These are phyloP conservation scores for Pseudogymnoascus sp. DNA, from an alignment of 2,329 filamentous ascomycete species.

Conservation along the genomic window DNA sequence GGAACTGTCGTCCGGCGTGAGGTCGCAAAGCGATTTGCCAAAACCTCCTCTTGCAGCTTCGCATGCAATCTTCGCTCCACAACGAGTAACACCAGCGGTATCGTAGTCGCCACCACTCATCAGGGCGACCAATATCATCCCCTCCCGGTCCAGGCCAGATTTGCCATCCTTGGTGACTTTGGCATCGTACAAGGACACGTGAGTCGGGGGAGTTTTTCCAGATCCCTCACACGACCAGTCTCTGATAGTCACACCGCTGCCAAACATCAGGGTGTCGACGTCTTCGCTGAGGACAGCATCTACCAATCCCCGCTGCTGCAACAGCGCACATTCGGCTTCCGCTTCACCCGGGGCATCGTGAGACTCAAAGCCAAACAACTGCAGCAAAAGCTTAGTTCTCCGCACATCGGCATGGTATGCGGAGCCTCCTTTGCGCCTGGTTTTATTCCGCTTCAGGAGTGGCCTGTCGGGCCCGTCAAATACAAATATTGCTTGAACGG, in stretches of 20 bases:
- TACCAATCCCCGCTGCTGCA: constrained; percentile 74
- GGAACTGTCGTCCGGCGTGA: constrained; percentile 50
- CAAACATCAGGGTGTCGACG: constrained; percentile 97
- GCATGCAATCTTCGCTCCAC: constrained; percentile 79
- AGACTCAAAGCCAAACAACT: constrained; percentile 72
- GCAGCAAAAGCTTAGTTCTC: constrained; percentile 68
- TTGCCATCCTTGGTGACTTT: constrained; percentile 41
- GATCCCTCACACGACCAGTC: constrained; percentile 73
- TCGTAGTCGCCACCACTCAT: constrained; percentile 96
- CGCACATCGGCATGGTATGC: constrained; percentile 54
- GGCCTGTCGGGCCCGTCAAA: constrained; percentile 85
- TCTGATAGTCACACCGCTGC: constrained; percentile 67
- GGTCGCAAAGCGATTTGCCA: constrained; percentile 62
- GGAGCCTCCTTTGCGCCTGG: constrained; percentile 53
- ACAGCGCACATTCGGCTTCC: constrained; percentile 85
- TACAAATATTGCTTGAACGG: constrained; percentile 82
- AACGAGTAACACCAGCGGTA: constrained; percentile 77
- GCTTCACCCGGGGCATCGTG: constrained; percentile 91
- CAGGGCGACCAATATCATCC: constrained; percentile 87
- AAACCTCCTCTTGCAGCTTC: constrained; percentile 87
- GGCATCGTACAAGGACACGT: constrained; percentile 74
- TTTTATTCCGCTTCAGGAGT: constrained; percentile 80
- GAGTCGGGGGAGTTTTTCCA: constrained; percentile 63
- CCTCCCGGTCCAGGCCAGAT: constrained; percentile 64
- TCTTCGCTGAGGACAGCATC: constrained; percentile 95